Evolutionary conservation across 116 monocot species (phyloP).

Genomic region (Papilionanthe hybrid): DNA sequence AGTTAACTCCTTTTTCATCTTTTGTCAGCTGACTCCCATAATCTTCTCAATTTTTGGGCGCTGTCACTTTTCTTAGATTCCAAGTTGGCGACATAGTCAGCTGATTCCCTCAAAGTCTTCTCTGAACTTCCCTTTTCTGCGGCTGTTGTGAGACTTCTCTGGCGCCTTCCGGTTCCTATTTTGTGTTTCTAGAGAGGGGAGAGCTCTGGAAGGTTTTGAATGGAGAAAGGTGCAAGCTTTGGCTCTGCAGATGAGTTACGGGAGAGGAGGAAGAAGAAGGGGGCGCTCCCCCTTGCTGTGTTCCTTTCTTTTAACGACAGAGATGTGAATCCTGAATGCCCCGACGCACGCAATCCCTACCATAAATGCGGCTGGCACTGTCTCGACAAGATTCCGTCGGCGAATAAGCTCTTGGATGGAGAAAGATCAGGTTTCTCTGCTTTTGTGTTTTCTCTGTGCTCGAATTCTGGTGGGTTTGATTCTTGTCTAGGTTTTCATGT

Average conservation of each 20-base stretch:
- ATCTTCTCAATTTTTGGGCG: background rate
- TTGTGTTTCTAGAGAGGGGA: background rate
- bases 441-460: background rate
- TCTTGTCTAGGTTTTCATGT: background rate
- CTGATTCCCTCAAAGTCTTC: background rate
- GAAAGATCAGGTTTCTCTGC: conserved; percentile 4
- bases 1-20: background rate
- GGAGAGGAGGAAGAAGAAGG: conserved; percentile 6
- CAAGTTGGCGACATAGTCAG: background rate
- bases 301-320: conserved; percentile 9
- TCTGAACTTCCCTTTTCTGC: background rate
- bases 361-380: conserved; percentile 15
- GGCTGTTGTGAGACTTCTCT: background rate
- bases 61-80: background rate
- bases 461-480: background rate
- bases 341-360: conserved; percentile 6
- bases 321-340: conserved; percentile 5
- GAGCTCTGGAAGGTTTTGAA: background rate
- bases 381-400: conserved; percentile 5
- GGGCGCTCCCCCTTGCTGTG: conserved; percentile 4
- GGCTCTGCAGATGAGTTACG: background rate
- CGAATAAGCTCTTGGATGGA: conserved; percentile 3
- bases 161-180: background rate
- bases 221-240: background rate
- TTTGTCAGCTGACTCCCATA: background rate